A percentile compares a stretch with the other conserved stretches of the same genome.
These are phyloP conservation scores for Cicer pinnatifidum DNA, from an alignment of 306 rosid species.

Conservation along the genomic window DNA sequence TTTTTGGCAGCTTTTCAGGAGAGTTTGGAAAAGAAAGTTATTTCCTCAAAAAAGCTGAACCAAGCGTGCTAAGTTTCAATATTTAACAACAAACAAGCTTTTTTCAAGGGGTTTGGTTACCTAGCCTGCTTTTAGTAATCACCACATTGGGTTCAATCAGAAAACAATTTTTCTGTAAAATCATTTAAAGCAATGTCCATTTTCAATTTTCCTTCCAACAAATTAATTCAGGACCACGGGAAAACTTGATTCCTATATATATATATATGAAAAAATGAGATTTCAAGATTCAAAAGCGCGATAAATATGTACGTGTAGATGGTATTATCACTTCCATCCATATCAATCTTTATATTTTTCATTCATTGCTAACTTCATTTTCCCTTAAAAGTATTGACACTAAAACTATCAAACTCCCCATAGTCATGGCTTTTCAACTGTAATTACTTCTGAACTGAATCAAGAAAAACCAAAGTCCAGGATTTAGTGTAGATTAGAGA, in stretches of 20 bases:
- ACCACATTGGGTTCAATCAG: slow-evolving; percentile 11
- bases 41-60: slow-evolving; percentile 4
- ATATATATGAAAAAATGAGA: background rate
- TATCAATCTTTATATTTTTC: slow-evolving; percentile 3
- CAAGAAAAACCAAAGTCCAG: slow-evolving; percentile 3
- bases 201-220: slow-evolving; percentile 22
- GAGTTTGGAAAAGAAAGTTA: background rate
- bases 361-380: background rate
- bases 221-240: background rate
- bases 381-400: background rate
- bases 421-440: slow-evolving; percentile 1
- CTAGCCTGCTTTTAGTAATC: slow-evolving; percentile 30
- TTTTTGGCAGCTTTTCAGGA: background rate
- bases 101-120: background rate
- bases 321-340: background rate
- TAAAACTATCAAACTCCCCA: background rate
- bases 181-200: slow-evolving; percentile 12
- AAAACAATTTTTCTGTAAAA: background rate
- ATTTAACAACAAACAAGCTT: background rate
- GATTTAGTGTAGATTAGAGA: background rate
- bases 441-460: background rate
- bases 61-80: slow-evolving; percentile 19
- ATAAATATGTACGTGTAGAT: background rate
- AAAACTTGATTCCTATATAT: slow-evolving; percentile 6
- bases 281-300: slow-evolving; percentile 16